These are phyloP conservation scores for Neonectria magnoliae DNA, from an alignment of 2,329 filamentous ascomycete genomes.

Conservation along the genomic window DNA sequence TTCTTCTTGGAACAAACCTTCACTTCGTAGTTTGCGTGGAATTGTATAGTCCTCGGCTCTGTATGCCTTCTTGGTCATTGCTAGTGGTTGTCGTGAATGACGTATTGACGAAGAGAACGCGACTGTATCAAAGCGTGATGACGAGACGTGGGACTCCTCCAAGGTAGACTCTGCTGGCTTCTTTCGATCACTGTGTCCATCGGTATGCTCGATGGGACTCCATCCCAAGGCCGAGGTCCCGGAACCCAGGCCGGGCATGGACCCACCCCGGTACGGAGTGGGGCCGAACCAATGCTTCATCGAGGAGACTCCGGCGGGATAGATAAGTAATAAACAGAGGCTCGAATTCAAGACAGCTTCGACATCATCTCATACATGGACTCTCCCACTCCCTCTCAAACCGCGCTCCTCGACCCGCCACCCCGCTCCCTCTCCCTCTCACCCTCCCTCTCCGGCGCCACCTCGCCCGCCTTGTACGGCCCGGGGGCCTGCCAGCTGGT, in stretches of 20 bases:
- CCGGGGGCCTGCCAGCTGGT: constrained; percentile 41
- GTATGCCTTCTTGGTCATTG: too few relatives aligned
- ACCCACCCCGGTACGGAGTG: constrained; percentile 17
- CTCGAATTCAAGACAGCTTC: not conserved
- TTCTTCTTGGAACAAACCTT: not conserved
- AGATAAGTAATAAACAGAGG: not conserved
- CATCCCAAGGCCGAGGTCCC: not conserved
- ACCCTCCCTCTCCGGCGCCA: constrained; percentile 13
- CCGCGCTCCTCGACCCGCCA: not conserved
- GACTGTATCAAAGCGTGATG: not conserved
- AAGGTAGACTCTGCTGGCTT: not conserved
- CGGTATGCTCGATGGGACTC: not conserved
- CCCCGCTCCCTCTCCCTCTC: constrained; percentile 6
- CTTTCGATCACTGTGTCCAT: not conserved
- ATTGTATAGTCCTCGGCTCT: not conserved
- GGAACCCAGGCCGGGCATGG: constrained; percentile 4
- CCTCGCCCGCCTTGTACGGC: constrained; percentile 20
- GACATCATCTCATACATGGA: constrained; percentile 6
- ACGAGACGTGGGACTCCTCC: not conserved
- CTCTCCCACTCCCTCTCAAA: not conserved
- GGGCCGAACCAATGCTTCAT: constrained; percentile 9
- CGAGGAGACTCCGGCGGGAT: not conserved
- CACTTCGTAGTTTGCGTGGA: not conserved
- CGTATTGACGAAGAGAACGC: not conserved
- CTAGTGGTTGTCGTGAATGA: not conserved